Evolutionary conservation across 768 basidiomycete genomes (phyloP).

Genomic region (Serpula lacrymans): DNA sequence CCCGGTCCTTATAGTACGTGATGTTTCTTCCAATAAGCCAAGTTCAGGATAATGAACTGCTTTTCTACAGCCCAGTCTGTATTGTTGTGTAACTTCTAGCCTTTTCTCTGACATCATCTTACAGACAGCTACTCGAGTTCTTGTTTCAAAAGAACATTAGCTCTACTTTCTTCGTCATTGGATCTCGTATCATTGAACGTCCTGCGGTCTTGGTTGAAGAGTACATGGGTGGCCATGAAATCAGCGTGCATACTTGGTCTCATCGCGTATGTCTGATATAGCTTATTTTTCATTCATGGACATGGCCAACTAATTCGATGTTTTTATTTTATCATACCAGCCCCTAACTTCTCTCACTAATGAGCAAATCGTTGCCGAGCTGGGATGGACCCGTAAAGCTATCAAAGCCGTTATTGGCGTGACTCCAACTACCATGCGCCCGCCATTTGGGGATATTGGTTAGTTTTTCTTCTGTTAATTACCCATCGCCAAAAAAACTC

Average conservation of each 20-base stretch:
- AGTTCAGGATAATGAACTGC: slow-evolving; percentile 8
- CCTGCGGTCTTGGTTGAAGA: slow-evolving; percentile 74
- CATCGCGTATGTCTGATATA: slow-evolving; percentile 49
- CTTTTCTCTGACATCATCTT: slow-evolving; percentile 2
- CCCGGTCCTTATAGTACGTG: slow-evolving; percentile 77
- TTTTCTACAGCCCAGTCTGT: slow-evolving; percentile 48
- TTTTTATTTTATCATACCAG: no score
- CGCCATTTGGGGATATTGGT: slow-evolving; percentile 83
- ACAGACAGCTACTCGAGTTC: slow-evolving; percentile 68
- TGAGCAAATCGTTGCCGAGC: slow-evolving; percentile 85
- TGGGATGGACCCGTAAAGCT: slow-evolving; percentile 87
- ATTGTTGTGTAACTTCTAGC: background rate
- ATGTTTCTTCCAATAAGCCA: background rate
- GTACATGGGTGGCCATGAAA: slow-evolving; percentile 78
- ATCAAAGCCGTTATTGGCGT: slow-evolving; percentile 77
- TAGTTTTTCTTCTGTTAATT: slow-evolving; percentile 2
- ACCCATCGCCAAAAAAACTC: slow-evolving; percentile 2
- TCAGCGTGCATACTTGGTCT: slow-evolving; percentile 90
- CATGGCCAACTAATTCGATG: slow-evolving; percentile 20
- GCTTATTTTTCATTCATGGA: slow-evolving; percentile 10
- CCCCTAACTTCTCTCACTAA: slow-evolving; percentile 69
- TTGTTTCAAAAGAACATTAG: slow-evolving; percentile 57
- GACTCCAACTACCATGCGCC: slow-evolving; percentile 75
- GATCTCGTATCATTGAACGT: slow-evolving; percentile 78
- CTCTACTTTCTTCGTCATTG: slow-evolving; percentile 91